A percentile compares a stretch with the other conserved stretches of the same genome.
phyloP scores from a whole-genome alignment of 2,329 filamentous ascomycete species.

The Colletotrichum sansevieriae region DNA sequence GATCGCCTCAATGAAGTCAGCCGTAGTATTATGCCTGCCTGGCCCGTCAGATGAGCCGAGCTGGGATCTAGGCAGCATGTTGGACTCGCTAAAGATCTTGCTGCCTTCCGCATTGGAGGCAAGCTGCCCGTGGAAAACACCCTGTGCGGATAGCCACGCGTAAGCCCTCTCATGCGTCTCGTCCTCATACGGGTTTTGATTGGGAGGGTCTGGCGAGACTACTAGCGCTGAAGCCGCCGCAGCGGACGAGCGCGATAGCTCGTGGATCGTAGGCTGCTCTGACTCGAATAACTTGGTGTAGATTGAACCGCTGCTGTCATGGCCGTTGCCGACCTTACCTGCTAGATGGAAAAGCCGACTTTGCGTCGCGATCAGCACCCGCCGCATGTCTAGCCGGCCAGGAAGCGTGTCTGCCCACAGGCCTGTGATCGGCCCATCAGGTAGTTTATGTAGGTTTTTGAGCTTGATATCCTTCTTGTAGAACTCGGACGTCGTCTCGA shows the following conservation, averaged over 20 bases:
- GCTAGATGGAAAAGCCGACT: slow-evolving; percentile 83
- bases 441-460: slow-evolving; percentile 84
- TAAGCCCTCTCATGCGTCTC: slow-evolving; percentile 78
- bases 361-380: slow-evolving; percentile 85
- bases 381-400: slow-evolving; percentile 77
- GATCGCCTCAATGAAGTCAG: slow-evolving; percentile 83
- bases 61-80: slow-evolving; percentile 79
- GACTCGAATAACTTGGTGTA: slow-evolving; percentile 90
- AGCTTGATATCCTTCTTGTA: slow-evolving; percentile 94
- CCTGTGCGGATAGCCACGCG: slow-evolving; percentile 91
- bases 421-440: slow-evolving; percentile 86
- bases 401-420: slow-evolving; percentile 84
- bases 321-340: slow-evolving; percentile 79
- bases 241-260: slow-evolving; percentile 72
- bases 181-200: slow-evolving; percentile 67
- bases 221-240: slow-evolving; percentile 76
- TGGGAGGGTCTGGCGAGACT: slow-evolving; percentile 80
- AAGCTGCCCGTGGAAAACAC: slow-evolving; percentile 88
- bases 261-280: slow-evolving; percentile 83
- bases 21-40: slow-evolving; percentile 73
- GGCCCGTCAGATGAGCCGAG: slow-evolving; percentile 55
- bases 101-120: slow-evolving; percentile 75
- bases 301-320: slow-evolving; percentile 86
- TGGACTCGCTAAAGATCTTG: slow-evolving; percentile 83
- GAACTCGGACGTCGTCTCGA: slow-evolving; percentile 94